These are phyloP conservation scores for Drechslerella coelobrocha DNA, from an alignment of 2,329 filamentous ascomycete species.

Conservation along the genomic window DNA sequence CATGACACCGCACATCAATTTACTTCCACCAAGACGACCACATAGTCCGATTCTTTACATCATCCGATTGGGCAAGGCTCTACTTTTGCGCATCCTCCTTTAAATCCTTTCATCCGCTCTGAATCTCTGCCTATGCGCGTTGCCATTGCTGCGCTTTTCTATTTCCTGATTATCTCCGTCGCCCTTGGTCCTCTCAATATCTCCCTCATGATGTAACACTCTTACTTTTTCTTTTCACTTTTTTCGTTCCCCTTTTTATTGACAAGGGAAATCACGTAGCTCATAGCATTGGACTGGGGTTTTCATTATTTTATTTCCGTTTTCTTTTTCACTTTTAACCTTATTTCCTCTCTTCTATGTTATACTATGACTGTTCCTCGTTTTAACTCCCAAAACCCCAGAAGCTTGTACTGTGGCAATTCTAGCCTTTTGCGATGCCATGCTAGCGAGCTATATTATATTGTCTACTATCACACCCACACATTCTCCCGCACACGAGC, in stretches of 20 bases:
- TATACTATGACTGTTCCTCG: background rate
- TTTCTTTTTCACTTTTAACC: background rate
- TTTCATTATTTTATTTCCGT: slow-evolving; percentile 17
- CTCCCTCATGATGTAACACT: slow-evolving; percentile 8
- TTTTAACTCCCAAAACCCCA: background rate
- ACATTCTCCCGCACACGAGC: background rate
- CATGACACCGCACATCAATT: background rate
- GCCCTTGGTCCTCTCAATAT: slow-evolving; percentile 9
- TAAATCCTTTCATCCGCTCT: background rate
- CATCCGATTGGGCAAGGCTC: background rate
- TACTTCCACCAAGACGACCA: background rate
- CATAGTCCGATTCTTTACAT: background rate
- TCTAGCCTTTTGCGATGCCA: background rate
- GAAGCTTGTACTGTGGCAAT: background rate
- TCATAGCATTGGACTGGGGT: slow-evolving; percentile 50
- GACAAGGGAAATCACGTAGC: slow-evolving; percentile 46
- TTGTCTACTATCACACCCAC: slow-evolving; percentile 2
- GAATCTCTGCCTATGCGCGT: slow-evolving; percentile 5
- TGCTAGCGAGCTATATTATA: background rate
- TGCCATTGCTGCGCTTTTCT: slow-evolving; percentile 29
- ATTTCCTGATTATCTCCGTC: slow-evolving; percentile 23
- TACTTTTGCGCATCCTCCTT: background rate
- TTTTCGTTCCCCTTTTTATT: slow-evolving; percentile 5
- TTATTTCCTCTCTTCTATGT: too few relatives aligned
- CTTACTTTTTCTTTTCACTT: slow-evolving; percentile 9